Conservation (phyloP, 306 rosid genomes). For the Mimosa pudica region DNA sequence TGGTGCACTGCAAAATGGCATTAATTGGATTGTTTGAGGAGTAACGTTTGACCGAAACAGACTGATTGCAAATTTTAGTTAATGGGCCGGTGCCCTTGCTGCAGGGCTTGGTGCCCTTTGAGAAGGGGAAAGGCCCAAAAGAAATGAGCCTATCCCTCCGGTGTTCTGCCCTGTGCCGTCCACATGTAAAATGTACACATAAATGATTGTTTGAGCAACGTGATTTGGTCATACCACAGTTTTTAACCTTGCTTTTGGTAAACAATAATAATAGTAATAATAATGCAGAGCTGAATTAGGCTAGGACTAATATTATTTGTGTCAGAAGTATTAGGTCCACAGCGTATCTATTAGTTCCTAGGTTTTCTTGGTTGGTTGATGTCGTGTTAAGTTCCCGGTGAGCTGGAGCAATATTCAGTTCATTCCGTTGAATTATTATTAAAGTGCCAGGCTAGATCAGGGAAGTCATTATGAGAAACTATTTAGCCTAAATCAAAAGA, state of each 20-base stretch:
- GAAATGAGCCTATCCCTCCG: not conserved
- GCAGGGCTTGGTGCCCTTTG: not conserved
- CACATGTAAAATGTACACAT: not conserved
- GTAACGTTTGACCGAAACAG: not conserved
- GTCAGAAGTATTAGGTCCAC: not conserved
- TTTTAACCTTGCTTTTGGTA: not conserved
- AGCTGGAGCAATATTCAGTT: not conserved
- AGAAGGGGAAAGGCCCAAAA: not conserved
- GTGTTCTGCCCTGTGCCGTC: not conserved
- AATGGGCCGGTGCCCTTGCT: not conserved
- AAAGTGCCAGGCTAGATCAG: not conserved
- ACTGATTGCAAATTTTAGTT: not conserved
- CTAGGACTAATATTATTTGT: not conserved
- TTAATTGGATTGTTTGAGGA: not conserved
- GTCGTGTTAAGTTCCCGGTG: not conserved
- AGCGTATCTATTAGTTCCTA: constrained; percentile 2
- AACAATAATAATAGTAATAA: not conserved
- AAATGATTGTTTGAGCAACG: not conserved
- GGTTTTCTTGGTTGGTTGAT: constrained; percentile 5
- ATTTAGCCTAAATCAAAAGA: not conserved
- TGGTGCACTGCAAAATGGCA: not conserved
- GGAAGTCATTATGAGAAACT: not conserved
- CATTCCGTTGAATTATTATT: not conserved
- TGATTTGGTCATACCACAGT: not conserved
- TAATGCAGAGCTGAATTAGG: not conserved